Base-by-base conservation (phyloP, 208 protist species). In the Leptomonas seymouri region DNA sequence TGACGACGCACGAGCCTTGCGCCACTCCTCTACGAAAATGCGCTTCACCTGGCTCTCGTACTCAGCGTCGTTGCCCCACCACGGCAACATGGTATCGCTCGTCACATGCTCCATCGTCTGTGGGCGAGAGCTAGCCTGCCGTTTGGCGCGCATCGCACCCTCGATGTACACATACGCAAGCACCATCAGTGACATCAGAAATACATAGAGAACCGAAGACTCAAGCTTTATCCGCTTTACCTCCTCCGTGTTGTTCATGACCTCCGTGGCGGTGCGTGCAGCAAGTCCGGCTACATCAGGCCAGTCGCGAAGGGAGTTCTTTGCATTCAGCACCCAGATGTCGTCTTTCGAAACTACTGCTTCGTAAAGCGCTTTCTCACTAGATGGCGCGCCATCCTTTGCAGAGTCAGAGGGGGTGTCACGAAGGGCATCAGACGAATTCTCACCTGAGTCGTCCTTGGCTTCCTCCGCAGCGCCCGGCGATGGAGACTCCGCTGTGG, bases 31-130 rank as follows among this genome's bases (percentile, higher is more conserved):
- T 31, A 96, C 84, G 76, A 93, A 96, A 67, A 93, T 93, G 45
- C 91, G 86, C 74, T 96, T 96, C 15, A 96, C 91, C 67, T 93
- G 86, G 53, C 81, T 87, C 69, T 96, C 91, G 58, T 96, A 96
- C 74, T 93, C 88, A 14, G 67, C 81, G 55, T 93, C 91, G 72
- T 96, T 94, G 41, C 88, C 88, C 89, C 91, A 96, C 89, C 91
- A 96, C 27, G 91, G 91, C 42, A 93, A 79, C 86, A 96, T 93
- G 28, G 91, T 96, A 62, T 96, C 87, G 7, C 75, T 78, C 53
- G 75, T 78, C 12, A 96, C 70, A 53, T 96, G 86, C 50, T 93
- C 82, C 65, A 84, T 76, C 51, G 68, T 74, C 67, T 86, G 58
- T 20, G 86, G 86, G 1, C 79, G 78, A 42, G 74, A 75, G 67